Base-by-base conservation (phyloP, 305 asterid species). In the Fraxinus velutina region DNA sequence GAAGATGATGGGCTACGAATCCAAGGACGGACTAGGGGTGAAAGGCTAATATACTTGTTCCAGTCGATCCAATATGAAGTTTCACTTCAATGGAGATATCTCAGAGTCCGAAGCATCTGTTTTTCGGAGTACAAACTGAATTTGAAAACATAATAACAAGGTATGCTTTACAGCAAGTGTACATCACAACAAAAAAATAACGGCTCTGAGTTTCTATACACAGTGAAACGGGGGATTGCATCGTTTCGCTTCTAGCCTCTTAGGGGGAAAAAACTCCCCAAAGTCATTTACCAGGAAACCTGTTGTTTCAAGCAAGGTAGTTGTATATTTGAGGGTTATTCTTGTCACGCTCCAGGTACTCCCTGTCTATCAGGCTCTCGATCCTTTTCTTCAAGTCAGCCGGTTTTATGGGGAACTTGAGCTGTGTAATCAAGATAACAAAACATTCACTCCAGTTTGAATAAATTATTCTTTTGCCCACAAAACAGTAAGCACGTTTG, bases 371-470 rank as follows among this genome's bases (percentile, higher is more conserved):
- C 75, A 96, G 93, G 87, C 98, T 93, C 85, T 94, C 99, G 73
- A 96, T 96, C 88, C 99, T 87, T 84, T 96, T 96, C 98, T 96
- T 96, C 92, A 96, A 83, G 86, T 96, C 98, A 0, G 94, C 94
- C 34, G 98, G 99, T 87, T 94, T 96, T 86, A 94, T 93, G 3
- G 98, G 99, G 79, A 96, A 94, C 85, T 94, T 92, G 80, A 94
- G 95, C 98, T 96, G 98, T 83, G 80, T 55, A 74, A 42, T 55
- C 79, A 81, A 83, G 57, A 83, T 32, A 80, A 77, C 15, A 15
- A 34, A 6, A 22, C 15, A 75, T 8, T 73, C 76, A 62, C 71
- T 44, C 81, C 64, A 39, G 17, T 36, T n/a, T 1, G 21, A n/a
- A 68, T 2, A 66, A 6, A 60, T 22, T 22, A 9, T 24, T 9